phyloP scores from a whole-genome alignment of 2,329 filamentous ascomycete genomes.

The Xylariales sp. region DNA sequence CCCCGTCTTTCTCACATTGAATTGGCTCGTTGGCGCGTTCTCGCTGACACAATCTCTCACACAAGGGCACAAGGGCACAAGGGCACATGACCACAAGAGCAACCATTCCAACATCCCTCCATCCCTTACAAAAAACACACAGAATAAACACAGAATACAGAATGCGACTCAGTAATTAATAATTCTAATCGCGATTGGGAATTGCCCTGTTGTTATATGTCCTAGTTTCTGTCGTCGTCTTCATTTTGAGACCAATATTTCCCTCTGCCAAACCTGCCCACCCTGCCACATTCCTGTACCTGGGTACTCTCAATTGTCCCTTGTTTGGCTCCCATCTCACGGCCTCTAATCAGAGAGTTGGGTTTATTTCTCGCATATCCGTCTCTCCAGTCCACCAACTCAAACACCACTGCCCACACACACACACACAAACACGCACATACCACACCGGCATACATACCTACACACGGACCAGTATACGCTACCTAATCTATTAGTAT shows the following conservation, averaged over 20 bases:
- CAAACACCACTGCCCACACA: background rate
- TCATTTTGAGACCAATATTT: conserved; percentile 5
- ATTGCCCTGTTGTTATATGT: conserved; percentile 6
- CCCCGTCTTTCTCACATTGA: conserved; percentile 23
- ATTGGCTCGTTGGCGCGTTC: conserved; percentile 23
- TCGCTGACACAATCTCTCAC: conserved; percentile 18
- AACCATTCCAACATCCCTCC: background rate
- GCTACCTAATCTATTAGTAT: background rate
- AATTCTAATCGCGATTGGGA: conserved; percentile 18
- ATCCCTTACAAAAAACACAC: background rate
- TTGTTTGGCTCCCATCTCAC: background rate
- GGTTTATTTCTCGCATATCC: background rate
- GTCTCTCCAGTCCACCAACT: background rate
- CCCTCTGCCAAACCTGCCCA: background rate
- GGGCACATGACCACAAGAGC: background rate
- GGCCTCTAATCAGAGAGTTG: background rate
- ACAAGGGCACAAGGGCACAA: background rate
- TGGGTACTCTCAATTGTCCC: background rate
- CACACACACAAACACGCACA: background rate
- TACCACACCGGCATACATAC: background rate
- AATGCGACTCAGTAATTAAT: background rate
- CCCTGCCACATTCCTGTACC: background rate
- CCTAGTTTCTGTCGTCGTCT: background rate
- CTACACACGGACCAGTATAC: background rate
- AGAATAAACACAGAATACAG: background rate